Evolutionary conservation across 78 protist species (phyloP).

Genomic region (Dictyostelium purpureum): DNA sequence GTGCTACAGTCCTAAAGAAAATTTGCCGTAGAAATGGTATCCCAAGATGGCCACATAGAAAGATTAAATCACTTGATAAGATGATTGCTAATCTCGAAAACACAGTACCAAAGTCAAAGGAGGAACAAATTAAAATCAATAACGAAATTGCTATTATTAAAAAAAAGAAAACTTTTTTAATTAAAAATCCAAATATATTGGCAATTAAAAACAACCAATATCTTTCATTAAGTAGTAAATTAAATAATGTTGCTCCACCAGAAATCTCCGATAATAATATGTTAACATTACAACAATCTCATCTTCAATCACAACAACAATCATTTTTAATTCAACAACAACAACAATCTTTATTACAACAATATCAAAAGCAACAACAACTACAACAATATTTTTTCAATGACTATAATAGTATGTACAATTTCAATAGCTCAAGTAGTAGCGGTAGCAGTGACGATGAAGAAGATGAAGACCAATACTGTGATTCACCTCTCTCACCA

Average conservation of each 20-base stretch:
- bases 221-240: no score
- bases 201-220: not conserved
- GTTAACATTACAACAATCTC: not conserved
- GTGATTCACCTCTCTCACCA: no score
- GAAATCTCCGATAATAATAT: not conserved
- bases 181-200: slow-evolving; percentile 69
- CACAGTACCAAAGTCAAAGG: slow-evolving; percentile 29
- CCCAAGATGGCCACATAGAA: slow-evolving; percentile 83
- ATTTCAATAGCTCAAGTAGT: no score
- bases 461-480: no score
- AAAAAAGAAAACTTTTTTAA: slow-evolving; percentile 52
- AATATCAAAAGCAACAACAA: not conserved
- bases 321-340: not conserved
- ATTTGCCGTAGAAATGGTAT: slow-evolving; percentile 77
- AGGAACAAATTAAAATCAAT: slow-evolving; percentile 34
- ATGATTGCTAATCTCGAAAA: slow-evolving; percentile 66
- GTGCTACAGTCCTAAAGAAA: slow-evolving; percentile 76
- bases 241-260: no score
- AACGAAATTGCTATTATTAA: slow-evolving; percentile 16
- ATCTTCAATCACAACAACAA: not conserved
- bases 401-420: not conserved
- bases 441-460: no score
- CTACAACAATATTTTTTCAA: not conserved
- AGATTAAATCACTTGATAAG: slow-evolving; percentile 70
- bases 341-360: not conserved